Base-by-base conservation (phyloP, 495 filamentous ascomycete genomes). In the Sabuloglossum arenarium region DNA sequence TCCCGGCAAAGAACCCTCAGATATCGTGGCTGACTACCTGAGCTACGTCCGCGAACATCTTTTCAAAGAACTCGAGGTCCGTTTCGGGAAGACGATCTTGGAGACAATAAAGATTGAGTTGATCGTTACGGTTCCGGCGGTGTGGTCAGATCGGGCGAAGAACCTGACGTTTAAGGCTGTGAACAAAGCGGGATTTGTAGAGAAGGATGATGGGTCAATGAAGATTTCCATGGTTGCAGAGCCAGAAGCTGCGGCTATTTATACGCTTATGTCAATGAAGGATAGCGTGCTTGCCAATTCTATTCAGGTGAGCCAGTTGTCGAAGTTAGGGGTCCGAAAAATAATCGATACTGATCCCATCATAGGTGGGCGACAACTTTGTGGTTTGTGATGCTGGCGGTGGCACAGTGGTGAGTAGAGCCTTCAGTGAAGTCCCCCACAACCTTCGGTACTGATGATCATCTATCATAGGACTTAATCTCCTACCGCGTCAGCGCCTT, bases 131-230 rank as follows among this genome's bases (percentile, higher is more conserved):
- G 58, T 59, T 34, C 58, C 58, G n/a, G 58, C 58, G 1, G 47
- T 59, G 3, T 59, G 58, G 58, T 59, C 58, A 0, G 54, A 59
- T 3, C n/a, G n/a, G 9, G 58, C 58, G 21, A 59, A 59, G 16
- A 39, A 59, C n/a, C 39, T 42, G 1, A 59, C 58, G 0, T 25
- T 56, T 9, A 51, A 59, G 39, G 58, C 58, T 31, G 58, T 52
- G 6, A 51, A 21, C 1, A 16, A 27, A 3, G 54, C 53, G 4
- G 29, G 39, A 11, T 56, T 59, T 23, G 14, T 10, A 16, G n/a
- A 21, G 10, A 43, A 3, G 16, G 39, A 43, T n/a, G 3, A 37
- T 23, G 14, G 14, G 6, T 14, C 55, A 6, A 46, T 54, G 23
- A 29, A 25, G 8, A 49, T 49, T 24, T 14, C 34, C 34, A 43